Evolutionary conservation across 2,329 filamentous ascomycete species (phyloP), one percentile per base, ranked within the genome.

Genomic region (Venturia effusa): DNA sequence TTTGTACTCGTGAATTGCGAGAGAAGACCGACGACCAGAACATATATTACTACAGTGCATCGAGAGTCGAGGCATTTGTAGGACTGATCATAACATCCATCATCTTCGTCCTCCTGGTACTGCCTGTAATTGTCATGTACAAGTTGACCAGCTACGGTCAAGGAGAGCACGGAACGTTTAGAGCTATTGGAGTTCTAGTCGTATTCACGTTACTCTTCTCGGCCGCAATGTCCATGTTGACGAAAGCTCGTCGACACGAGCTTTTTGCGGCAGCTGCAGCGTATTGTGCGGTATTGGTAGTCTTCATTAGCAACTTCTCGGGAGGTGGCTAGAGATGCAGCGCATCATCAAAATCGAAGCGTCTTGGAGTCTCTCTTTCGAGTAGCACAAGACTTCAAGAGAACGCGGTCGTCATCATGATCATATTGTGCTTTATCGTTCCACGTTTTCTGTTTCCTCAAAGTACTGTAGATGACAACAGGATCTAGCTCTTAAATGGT

Each of bases 31-130:
- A 64, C 1, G 71, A 75, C 64, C 65, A 69, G 2, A 62, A 69
- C 48, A 69, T 78, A 59, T 70, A 72, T 45, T 73, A 74, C 61
- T 78, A 76, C 68, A 72, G 71, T 48, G 69, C 71, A 11, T 66
- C 69, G 0, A 71, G 76, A 22, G 72, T 78, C 32, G 75, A 78
- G 64, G 71, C 68, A 11, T 69, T 78, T 27, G 74, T 77, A 63
- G 76, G 75, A 63, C 66, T 75, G 17, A 70, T 78, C 64, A 77
- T 79, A 66, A 77, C 76, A 0, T 65, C 73, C n/a, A 69, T 78
- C 22, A 77, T 79, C 59, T 77, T 78, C 68, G 69, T 74, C 15
- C 70, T 78, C 2, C 70, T 78, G 0, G 71, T 77, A 1, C 67
- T 77, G 10, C 77, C 77, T 0, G 75, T 78, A 7, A 68, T 77